A percentile compares a stretch with the other conserved stretches of the same genome.
Evolutionary conservation across 257 asterid species (phyloP).

Genomic region (Sherardia arvensis): DNA sequence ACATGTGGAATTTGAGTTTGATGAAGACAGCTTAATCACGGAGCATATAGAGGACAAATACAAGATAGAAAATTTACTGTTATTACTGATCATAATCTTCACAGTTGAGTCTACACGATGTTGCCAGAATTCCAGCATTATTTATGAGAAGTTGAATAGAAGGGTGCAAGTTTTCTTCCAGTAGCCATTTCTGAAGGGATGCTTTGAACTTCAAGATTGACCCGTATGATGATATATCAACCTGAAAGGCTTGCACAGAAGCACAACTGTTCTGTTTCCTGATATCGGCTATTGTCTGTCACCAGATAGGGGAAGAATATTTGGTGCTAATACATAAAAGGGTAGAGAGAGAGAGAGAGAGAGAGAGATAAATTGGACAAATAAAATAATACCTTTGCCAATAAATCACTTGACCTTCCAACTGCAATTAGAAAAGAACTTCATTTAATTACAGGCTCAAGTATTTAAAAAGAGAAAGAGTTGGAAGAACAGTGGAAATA

Average conservation of each 20-base stretch:
- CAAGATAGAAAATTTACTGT: constrained; percentile 8
- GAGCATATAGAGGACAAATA: not conserved
- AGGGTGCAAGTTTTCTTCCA: constrained; percentile 56
- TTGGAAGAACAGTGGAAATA: not conserved
- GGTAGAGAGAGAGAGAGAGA: constrained; percentile 1
- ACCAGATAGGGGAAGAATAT: constrained; percentile 6
- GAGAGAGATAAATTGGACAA: not conserved
- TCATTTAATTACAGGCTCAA: not conserved
- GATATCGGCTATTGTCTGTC: constrained; percentile 45
- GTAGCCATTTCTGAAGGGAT: constrained; percentile 72
- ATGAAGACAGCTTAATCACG: not conserved
- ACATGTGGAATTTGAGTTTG: not conserved
- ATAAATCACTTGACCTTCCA: constrained; percentile 57
- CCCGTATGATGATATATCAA: constrained; percentile 51
- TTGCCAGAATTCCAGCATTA: constrained; percentile 88
- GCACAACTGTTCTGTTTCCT: constrained; percentile 42
- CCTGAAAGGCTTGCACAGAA: constrained; percentile 58
- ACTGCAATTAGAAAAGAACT: constrained; percentile 39
- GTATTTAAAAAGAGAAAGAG: not conserved
- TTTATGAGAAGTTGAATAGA: constrained; percentile 81
- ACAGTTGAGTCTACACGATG: constrained; percentile 50
- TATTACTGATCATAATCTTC: constrained; percentile 71
- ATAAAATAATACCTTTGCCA: constrained; percentile 42
- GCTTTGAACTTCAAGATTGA: constrained; percentile 61
- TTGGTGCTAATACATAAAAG: not conserved